These are phyloP conservation scores for Naganishia kalamii DNA, from an alignment of 768 basidiomycete species.

Conservation along the genomic window DNA sequence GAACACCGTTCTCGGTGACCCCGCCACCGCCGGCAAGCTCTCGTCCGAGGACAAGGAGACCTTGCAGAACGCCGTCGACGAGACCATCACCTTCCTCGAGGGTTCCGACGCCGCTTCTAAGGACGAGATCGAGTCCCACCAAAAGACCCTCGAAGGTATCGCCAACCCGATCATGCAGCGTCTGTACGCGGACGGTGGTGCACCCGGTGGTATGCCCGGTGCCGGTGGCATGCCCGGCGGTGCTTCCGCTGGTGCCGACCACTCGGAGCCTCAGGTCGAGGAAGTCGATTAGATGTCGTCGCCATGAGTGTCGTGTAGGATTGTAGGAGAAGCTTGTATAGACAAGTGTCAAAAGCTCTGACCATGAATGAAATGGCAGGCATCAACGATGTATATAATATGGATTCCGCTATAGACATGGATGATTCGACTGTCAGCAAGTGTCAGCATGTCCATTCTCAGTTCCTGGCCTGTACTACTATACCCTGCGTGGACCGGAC, in stretches of 20 bases:
- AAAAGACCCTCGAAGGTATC: constrained; percentile 82
- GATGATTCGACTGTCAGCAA: not conserved
- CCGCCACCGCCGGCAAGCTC: constrained; percentile 39
- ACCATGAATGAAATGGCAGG: not conserved
- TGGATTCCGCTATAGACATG: not conserved
- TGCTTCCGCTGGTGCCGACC: constrained; percentile 40
- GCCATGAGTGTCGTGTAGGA: not conserved
- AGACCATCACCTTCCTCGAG: constrained; percentile 80
- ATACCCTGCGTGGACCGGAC: too few relatives aligned
- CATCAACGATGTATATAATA: constrained; percentile 7
- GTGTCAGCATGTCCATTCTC: too few relatives aligned
- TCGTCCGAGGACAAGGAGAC: constrained; percentile 54
- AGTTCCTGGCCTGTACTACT: too few relatives aligned
- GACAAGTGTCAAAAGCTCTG: not conserved
- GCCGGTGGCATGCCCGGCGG: constrained; percentile 59
- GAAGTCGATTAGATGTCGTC: constrained; percentile 55
- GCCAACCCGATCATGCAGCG: constrained; percentile 57
- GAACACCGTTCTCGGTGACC: constrained; percentile 65
- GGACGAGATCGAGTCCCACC: constrained; percentile 86
- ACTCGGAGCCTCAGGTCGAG: constrained; percentile 81
- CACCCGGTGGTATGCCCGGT: constrained; percentile 66
- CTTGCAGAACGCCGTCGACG: constrained; percentile 82
- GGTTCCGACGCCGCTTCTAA: constrained; percentile 80
- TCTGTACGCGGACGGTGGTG: constrained; percentile 61
- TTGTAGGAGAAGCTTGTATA: not conserved